phyloP scores from a whole-genome alignment of 257 asterid genomes.

The Eustoma russellianum region DNA sequence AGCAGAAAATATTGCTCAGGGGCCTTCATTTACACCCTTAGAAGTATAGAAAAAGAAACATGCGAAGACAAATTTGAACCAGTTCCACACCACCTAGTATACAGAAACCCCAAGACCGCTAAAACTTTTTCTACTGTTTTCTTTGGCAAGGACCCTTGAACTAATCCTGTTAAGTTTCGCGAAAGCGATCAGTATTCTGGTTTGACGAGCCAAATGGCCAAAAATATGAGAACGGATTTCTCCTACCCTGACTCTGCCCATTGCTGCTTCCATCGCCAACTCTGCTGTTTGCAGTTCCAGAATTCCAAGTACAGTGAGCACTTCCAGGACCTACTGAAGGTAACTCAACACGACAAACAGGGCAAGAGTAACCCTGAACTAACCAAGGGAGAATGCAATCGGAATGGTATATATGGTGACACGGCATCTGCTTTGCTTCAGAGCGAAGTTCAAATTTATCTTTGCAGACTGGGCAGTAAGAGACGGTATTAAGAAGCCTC shows the following conservation, averaged over 20 bases:
- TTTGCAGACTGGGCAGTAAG: constrained; percentile 53
- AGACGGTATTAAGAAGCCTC: constrained; percentile 26
- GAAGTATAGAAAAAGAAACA: no score
- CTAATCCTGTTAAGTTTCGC: constrained; percentile 30
- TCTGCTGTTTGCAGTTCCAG: constrained; percentile 27
- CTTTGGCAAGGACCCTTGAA: constrained; percentile 28
- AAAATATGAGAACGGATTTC: constrained; percentile 73
- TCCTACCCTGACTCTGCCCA: constrained; percentile 55
- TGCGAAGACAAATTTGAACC: no score
- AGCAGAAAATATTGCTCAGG: no score
- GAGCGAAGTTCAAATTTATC: constrained; percentile 38
- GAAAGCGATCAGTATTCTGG: constrained; percentile 26
- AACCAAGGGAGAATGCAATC: constrained; percentile 53
- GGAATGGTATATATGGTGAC: constrained; percentile 45
- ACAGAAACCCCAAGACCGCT: constrained; percentile 4
- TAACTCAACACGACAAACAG: constrained; percentile 50
- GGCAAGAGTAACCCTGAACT: constrained; percentile 49
- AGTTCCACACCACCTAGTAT: no score
- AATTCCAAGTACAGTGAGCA: constrained; percentile 20
- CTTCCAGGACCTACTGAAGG: constrained; percentile 24
- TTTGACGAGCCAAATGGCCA: constrained; percentile 58
- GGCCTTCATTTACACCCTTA: no score
- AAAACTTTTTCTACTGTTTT: constrained; percentile 17
- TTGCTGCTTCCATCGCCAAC: constrained; percentile 22
- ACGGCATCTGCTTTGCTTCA: constrained; percentile 46